Evolutionary conservation across 1,284 basidiomycete species (phyloP), one percentile per base, ranked within the genome.

Genomic region (Sphaerobolus stellatus): DNA sequence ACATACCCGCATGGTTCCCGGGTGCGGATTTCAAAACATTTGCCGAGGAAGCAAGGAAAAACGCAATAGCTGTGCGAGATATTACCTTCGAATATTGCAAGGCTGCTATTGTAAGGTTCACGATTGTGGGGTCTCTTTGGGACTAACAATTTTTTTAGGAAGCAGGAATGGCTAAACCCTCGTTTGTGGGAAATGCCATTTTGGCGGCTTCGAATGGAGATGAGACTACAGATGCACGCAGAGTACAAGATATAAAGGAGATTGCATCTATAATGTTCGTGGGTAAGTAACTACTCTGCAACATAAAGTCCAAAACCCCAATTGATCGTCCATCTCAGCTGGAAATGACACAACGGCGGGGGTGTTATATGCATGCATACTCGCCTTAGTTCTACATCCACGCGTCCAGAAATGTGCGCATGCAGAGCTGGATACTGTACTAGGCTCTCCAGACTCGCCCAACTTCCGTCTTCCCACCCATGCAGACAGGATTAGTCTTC

Each of bases 211-310:
- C 27, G 14, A 38, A 48, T 38, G 52, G 48, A 22, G 24, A 22
- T 33, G 25, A 54, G 31, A 27, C 24, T 6, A 46, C 47, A 18
- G 46, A n/a, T 48, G 11, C 24, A 48, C n/a, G 34, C 27, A 5
- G 27, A 48, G 16, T 48, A 54, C 18, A 27, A 20, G 18, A 34
- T 54, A 7, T 44, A 44, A n/a, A 36, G 33, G 14, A 20, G 52
- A 7, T 20, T 54, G 22, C n/a, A 38, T 5, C 36, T 7, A 22
- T 22, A 38, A 7, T 38, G 36, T 76, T 77, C 48, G 72, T 72
- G 7, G 76, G 76, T 13, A 75, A n/a, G 73, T 2, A 66, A 70
- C 1, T 75, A 77, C 61, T 78, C 76, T 8, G 76, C 77, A 53
- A 22, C 68, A 56, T 50, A 29, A 31, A 41, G 24, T 38, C n/a